Percentiles rank a stretch among this genome's conserved stretches.
phyloP scores from a whole-genome alignment of 768 basidiomycete species.

The Paxillus ammoniavirescens region DNA sequence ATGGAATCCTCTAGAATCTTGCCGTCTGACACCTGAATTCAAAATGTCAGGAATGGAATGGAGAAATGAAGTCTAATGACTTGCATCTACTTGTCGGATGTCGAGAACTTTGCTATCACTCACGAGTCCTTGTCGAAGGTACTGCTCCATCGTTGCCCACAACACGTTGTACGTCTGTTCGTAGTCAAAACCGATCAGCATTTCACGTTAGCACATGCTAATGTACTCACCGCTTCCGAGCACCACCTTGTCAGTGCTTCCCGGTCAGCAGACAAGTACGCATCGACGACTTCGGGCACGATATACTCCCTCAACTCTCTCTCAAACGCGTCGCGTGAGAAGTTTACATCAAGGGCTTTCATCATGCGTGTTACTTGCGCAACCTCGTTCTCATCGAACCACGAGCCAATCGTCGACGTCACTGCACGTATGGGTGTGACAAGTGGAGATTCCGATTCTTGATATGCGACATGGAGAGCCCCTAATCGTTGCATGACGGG shows the following conservation, averaged over 20 bases:
- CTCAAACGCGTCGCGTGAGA: conserved; percentile 84
- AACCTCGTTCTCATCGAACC: conserved; percentile 97
- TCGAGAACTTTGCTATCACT: conserved; percentile 94
- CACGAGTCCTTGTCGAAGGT: conserved; percentile 84
- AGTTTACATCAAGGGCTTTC: conserved; percentile 84
- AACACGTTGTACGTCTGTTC: conserved; percentile 92
- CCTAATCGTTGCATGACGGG: conserved; percentile 64
- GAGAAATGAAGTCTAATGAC: conserved; percentile 25
- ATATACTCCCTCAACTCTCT: conserved; percentile 95
- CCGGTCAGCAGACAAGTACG: conserved; percentile 87
- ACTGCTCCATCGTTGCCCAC: conserved; percentile 97
- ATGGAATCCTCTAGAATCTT: conserved; percentile 89
- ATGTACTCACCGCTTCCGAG: conserved; percentile 80
- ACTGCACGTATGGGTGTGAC: conserved; percentile 78
- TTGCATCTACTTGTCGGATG: conserved; percentile 94
- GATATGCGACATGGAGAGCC: conserved; percentile 66
- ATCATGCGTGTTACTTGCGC: conserved; percentile 91
- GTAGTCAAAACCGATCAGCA: background rate
- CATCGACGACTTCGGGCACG: conserved; percentile 96
- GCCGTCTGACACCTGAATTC: conserved; percentile 67
- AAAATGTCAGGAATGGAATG: conserved; percentile 3
- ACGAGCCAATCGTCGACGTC: conserved; percentile 81
- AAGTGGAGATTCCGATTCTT: conserved; percentile 92
- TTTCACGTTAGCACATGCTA: background rate
- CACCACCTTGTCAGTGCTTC: conserved; percentile 89